Evolutionary conservation across 257 asterid species (phyloP).

Genomic region (Penstemon eatonii): DNA sequence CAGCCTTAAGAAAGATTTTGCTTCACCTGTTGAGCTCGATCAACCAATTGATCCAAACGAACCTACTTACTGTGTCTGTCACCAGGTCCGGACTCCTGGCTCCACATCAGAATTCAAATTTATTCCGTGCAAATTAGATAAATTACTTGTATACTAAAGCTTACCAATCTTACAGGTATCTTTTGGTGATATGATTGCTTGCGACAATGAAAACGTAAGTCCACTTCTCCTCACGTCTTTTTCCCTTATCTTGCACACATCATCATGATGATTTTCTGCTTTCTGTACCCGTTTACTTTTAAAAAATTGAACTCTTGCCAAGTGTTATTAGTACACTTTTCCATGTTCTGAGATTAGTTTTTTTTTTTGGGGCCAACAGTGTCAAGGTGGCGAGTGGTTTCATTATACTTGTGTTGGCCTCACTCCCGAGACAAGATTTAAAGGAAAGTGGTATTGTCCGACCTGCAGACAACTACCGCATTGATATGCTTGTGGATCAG

Average conservation of each 20-base stretch:
- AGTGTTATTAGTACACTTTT: neutral
- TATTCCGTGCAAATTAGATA: conserved; percentile 13
- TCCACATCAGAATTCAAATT: neutral
- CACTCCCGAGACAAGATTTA: conserved; percentile 90
- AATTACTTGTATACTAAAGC: conserved; percentile 18
- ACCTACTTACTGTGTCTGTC: conserved; percentile 95
- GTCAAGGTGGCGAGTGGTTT: conserved; percentile 99
- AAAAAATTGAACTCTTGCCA: neutral
- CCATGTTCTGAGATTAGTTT: conserved; percentile 17
- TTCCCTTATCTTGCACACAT: conserved; percentile 12
- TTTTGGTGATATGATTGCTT: conserved; percentile 98
- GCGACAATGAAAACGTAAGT: conserved; percentile 90
- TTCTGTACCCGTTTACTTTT: neutral
- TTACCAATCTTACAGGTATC: conserved; percentile 65
- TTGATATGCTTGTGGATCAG: conserved; percentile 23
- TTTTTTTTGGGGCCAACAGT: conserved; percentile 36
- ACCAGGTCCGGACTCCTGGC: conserved; percentile 59
- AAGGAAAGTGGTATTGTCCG: conserved; percentile 98
- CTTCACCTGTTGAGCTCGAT: conserved; percentile 68
- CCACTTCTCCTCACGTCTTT: conserved; percentile 18
- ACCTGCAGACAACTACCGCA: conserved; percentile 68
- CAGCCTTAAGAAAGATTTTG: conserved; percentile 72
- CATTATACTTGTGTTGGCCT: conserved; percentile 97
- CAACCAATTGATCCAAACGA: conserved; percentile 96
- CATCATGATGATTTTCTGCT: conserved; percentile 5